phyloP scores from a whole-genome alignment of 2,329 filamentous ascomycete species.

The Zymoseptoria tritici region DNA sequence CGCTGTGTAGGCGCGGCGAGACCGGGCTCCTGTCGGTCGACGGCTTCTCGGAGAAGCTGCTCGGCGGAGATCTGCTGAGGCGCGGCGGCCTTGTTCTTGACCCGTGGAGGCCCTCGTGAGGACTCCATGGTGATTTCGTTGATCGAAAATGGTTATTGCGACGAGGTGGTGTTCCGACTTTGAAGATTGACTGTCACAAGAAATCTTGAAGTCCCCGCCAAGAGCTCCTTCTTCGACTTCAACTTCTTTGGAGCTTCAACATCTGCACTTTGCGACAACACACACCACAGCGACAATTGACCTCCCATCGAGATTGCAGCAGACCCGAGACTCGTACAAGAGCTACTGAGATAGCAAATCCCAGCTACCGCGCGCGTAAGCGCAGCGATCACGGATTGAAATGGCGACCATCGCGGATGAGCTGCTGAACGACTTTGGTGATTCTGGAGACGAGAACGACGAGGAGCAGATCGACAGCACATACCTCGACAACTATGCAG shows the following conservation, averaged over 20 bases:
- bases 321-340: background rate
- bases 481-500: constrained; percentile 8
- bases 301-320: background rate
- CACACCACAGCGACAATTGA: background rate
- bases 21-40: constrained; percentile 85
- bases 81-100: constrained; percentile 97
- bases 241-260: background rate
- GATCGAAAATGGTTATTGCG: background rate
- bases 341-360: background rate
- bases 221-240: background rate
- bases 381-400: constrained; percentile 12
- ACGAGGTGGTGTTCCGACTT: background rate
- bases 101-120: constrained; percentile 81
- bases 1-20: constrained; percentile 88
- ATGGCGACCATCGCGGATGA: constrained; percentile 94
- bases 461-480: constrained; percentile 39
- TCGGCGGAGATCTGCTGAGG: constrained; percentile 81
- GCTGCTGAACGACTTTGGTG: constrained; percentile 83
- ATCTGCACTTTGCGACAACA: background rate
- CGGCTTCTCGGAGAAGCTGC: constrained; percentile 92
- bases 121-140: constrained; percentile 61
- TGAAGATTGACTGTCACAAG: background rate
- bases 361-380: constrained; percentile 2
- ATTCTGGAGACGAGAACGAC: constrained; percentile 70
- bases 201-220: background rate